These are phyloP conservation scores for Metarhizium humberi DNA, from an alignment of 2,329 filamentous ascomycete species.

Conservation along the genomic window DNA sequence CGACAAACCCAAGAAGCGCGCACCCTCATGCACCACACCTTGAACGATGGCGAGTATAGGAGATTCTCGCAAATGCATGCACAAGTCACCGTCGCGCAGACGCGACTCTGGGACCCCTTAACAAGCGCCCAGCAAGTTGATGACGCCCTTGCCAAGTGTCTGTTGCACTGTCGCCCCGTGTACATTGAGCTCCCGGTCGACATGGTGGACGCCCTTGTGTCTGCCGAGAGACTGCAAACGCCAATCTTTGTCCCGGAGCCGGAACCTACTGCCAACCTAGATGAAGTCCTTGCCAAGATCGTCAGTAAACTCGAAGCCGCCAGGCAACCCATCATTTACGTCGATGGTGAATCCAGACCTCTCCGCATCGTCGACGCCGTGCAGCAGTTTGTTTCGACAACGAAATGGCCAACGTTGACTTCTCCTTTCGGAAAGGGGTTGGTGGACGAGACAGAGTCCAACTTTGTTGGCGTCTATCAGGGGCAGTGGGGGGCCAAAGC, in stretches of 20 bases:
- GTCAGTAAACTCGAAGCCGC: conserved; percentile 32
- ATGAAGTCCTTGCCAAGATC: conserved; percentile 22
- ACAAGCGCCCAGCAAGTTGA: conserved; percentile 37
- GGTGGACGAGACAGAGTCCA: conserved; percentile 35
- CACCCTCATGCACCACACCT: conserved; percentile 41
- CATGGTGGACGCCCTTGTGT: conserved; percentile 31
- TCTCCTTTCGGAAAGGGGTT: conserved; percentile 40
- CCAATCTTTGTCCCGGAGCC: conserved; percentile 7
- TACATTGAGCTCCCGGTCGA: conserved; percentile 48
- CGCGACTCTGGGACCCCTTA: conserved; percentile 30
- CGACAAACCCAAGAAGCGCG: conserved; percentile 32
- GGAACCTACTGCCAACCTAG: conserved; percentile 7
- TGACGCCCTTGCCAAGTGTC: conserved; percentile 23
- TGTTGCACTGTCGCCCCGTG: conserved; percentile 44
- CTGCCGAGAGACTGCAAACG: conserved; percentile 17
- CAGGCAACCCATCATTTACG: conserved; percentile 38
- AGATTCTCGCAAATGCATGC: conserved; percentile 39
- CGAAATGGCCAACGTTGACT: conserved; percentile 36
- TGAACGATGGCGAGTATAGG: conserved; percentile 44
- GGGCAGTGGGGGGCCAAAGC: conserved; percentile 28
- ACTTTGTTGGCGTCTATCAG: conserved; percentile 39
- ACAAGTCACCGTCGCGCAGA: conserved; percentile 39
- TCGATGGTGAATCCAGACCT: conserved; percentile 39
- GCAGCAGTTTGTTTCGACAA: conserved; percentile 31
- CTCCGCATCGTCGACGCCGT: conserved; percentile 31